Conservation (phyloP, 345 rosid genomes). For the Rhodomyrtus tomentosa region DNA sequence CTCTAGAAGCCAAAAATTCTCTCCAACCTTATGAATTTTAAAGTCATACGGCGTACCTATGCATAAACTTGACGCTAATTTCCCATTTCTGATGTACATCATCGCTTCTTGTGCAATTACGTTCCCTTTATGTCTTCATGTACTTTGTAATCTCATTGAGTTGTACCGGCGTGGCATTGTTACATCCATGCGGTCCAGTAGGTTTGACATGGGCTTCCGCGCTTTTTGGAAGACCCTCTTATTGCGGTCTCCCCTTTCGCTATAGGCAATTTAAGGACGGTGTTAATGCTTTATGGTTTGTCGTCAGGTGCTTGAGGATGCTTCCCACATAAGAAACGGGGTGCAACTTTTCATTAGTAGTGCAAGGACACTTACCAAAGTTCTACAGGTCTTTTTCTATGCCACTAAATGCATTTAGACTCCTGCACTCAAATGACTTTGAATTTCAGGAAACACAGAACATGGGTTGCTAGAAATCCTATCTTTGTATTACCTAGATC, state of each 20-base stretch:
- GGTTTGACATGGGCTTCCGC: background rate
- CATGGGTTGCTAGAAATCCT: slow-evolving; percentile 91
- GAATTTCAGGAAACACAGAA: slow-evolving; percentile 58
- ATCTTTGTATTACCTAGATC: slow-evolving; percentile 53
- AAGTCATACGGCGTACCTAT: background rate
- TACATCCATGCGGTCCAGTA: background rate
- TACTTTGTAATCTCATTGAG: background rate
- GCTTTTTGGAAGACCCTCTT: background rate
- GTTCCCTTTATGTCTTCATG: background rate
- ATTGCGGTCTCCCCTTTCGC: background rate
- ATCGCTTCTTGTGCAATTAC: background rate
- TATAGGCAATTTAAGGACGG: background rate
- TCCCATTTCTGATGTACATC: background rate
- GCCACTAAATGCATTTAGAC: background rate
- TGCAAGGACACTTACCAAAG: slow-evolving; percentile 78
- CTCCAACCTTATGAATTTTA: background rate
- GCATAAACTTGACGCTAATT: background rate
- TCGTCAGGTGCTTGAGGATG: slow-evolving; percentile 54
- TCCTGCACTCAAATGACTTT: background rate
- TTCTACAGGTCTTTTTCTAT: slow-evolving; percentile 59
- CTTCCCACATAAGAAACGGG: slow-evolving; percentile 45
- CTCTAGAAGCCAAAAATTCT: background rate
- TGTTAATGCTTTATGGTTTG: background rate
- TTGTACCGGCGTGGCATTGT: background rate
- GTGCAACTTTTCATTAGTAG: slow-evolving; percentile 69